phyloP scores from a whole-genome alignment of 179 eudicot species.

The Silene vulgaris region DNA sequence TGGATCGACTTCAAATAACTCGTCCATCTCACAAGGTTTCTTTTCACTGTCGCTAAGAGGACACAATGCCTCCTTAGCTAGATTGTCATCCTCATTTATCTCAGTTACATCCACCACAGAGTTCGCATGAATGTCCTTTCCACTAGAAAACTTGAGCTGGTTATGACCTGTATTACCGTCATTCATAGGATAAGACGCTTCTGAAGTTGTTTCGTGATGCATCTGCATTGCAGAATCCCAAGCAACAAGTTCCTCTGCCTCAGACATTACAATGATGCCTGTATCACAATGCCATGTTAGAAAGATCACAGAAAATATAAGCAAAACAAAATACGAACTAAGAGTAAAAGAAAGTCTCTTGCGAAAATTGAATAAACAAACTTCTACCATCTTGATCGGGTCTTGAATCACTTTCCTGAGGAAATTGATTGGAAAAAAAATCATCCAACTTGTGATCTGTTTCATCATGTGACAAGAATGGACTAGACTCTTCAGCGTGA shows the following conservation, averaged over 20 bases:
- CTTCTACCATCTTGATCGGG: conserved; percentile 9
- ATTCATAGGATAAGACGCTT: conserved; percentile 1
- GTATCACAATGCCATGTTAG: not conserved
- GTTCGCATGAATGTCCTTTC: not conserved
- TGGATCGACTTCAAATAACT: not conserved
- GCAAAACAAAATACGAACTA: not conserved
- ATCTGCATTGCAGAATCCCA: not conserved
- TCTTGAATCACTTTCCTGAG: conserved; percentile 18
- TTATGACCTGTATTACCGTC: not conserved
- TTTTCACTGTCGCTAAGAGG: conserved; percentile 7
- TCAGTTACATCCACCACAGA: conserved; percentile 5
- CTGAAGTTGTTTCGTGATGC: not conserved
- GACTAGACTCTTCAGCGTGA: not conserved
- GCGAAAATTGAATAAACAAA: conserved; percentile 3
- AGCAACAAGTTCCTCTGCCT: not conserved
- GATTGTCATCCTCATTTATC: not conserved
- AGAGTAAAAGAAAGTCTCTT: not conserved
- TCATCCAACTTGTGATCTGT: not conserved
- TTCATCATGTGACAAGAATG: conserved; percentile 13
- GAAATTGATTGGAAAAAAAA: not conserved
- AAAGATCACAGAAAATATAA: not conserved
- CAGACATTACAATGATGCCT: conserved; percentile 7
- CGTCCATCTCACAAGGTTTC: conserved; percentile 14
- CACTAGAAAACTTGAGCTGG: not conserved
- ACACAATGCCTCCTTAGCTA: conserved; percentile 7